Base-by-base conservation (phyloP, 768 basidiomycete genomes). In the Hydnomerulius pinastri region DNA sequence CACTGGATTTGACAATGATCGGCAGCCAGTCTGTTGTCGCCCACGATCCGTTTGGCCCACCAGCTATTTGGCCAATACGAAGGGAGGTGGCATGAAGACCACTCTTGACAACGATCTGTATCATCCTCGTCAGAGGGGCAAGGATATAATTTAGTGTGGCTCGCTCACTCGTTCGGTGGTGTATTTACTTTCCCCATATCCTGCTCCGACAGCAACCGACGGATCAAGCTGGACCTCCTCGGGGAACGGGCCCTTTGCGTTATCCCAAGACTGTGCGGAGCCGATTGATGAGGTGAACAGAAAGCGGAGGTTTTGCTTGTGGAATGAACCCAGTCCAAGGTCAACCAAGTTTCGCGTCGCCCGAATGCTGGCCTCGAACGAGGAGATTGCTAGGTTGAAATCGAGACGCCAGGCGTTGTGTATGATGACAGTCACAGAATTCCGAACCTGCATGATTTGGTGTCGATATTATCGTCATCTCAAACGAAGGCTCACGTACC, bases 111-210 rank as follows among this genome's bases (percentile, higher is more conserved):
- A 81, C 67, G 7, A 79, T 60, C 66, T 75, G 27, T 13, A n/a
- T 17, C 6, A 20, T 12, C 3, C 12, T 20, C 6, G 18, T 58
- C 21, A 46, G 28, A 38, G 13, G 2, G 8, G 17, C 9, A 4
- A 1, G 11, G 20, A 10, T 6, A 5, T 25, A 4, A 33, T 6
- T 8, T n/a, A 3, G 5, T 37, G 6, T 21, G 21, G 3, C 25
- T 10, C 9, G 55, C 72, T 17, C 38, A 71, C 67, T 41, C 71
- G 57, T 59, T 79, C 77, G 0, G 71, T 54, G 4, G 71, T 53
- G 51, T 74, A 79, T 58, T 82, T 82, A 1, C 67, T 61, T 48
- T 78, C 77, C 11, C 74, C 69, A 41, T 81, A 81, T 0, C 79
- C 80, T 13, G 48, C 54, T 2, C 75, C 75, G 3, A 68, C 45